Conservation (phyloP, 2,329 filamentous ascomycete species). For the Periconia sp. region DNA sequence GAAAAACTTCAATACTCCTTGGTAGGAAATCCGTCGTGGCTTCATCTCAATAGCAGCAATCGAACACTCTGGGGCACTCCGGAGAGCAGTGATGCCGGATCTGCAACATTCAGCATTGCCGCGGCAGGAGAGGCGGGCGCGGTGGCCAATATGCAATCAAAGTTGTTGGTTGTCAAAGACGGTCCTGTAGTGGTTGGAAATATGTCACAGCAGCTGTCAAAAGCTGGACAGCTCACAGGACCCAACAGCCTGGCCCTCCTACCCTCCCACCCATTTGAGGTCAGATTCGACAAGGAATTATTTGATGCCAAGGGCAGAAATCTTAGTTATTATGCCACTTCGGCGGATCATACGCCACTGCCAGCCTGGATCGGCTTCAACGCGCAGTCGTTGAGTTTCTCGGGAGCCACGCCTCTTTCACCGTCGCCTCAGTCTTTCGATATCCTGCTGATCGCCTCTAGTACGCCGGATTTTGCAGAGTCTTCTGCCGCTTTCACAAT, state of each 20-base stretch:
- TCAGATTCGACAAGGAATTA: slow-evolving; percentile 53
- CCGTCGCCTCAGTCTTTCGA: slow-evolving; percentile 70
- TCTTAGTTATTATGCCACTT: slow-evolving; percentile 74
- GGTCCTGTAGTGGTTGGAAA: slow-evolving; percentile 59
- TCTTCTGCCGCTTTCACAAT: slow-evolving; percentile 68
- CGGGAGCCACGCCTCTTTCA: slow-evolving; percentile 68
- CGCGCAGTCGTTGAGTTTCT: slow-evolving; percentile 63
- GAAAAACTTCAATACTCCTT: slow-evolving; percentile 67
- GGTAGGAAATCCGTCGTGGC: slow-evolving; percentile 68
- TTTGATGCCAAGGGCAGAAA: slow-evolving; percentile 62
- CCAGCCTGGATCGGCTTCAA: slow-evolving; percentile 86
- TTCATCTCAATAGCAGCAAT: slow-evolving; percentile 66
- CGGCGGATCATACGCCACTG: slow-evolving; percentile 75
- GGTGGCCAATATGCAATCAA: slow-evolving; percentile 62
- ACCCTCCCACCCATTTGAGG: slow-evolving; percentile 38
- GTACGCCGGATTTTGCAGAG: slow-evolving; percentile 75
- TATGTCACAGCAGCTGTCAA: slow-evolving; percentile 59
- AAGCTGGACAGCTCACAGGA: slow-evolving; percentile 60
- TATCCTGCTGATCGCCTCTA: slow-evolving; percentile 74
- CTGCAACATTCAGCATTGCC: slow-evolving; percentile 64
- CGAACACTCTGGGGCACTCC: slow-evolving; percentile 74
- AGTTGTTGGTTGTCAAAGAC: slow-evolving; percentile 67
- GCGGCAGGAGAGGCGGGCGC: slow-evolving; percentile 69
- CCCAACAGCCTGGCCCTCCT: slow-evolving; percentile 57
- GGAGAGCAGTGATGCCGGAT: slow-evolving; percentile 57